Base-by-base conservation (phyloP, 129 eudicot genomes). In the Helianthus annuus region DNA sequence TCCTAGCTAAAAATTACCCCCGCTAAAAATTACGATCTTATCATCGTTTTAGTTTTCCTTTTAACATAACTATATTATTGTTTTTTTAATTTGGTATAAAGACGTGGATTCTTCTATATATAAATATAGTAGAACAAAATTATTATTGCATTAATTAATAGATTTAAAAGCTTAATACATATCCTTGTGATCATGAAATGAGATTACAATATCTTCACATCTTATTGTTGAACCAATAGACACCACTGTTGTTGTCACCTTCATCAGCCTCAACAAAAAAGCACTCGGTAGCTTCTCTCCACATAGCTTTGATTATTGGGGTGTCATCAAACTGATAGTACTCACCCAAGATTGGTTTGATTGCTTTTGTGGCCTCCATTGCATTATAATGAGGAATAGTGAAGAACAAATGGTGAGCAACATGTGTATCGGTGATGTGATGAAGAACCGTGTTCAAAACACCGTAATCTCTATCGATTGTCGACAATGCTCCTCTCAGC, bases 371-470 rank as follows among this genome's bases (percentile, higher is more conserved):
- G 15, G 87, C 90, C 66, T 85, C 90, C 85, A 79, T 82, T 2
- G 90, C 87, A 64, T 85, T 72, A 52, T 85, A 85, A 74, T 82
- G 87, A 3, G 90, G 90, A 74, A 85, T 85, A 7, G 87, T 85
- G 10, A 80, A 79, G 73, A 85, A 85, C 78, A 85, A 62, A 69
- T 85, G 90, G 39, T 85, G 90, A 0, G 83, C 83, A 8, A 85
- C 87, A 61, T 85, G 90, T 3, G 90, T 85, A 45, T 85, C 87
- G 0, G 90, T 85, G 16, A 85, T 79, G 76, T 85, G 85, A 51
- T 85, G 87, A 66, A 85, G 82, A 36, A 85, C 85, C 46, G 82
- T 79, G 85, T 85, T 85, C 54, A 82, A 70, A 49, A 82, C n/a
- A 7, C 90, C 86, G 49, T 85, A 85, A 73, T 85, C 90, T 46